Evolutionary conservation across 2,329 filamentous ascomycete genomes (phyloP), one percentile per base, ranked within the genome.

Genomic region (Curvularia sp.): DNA sequence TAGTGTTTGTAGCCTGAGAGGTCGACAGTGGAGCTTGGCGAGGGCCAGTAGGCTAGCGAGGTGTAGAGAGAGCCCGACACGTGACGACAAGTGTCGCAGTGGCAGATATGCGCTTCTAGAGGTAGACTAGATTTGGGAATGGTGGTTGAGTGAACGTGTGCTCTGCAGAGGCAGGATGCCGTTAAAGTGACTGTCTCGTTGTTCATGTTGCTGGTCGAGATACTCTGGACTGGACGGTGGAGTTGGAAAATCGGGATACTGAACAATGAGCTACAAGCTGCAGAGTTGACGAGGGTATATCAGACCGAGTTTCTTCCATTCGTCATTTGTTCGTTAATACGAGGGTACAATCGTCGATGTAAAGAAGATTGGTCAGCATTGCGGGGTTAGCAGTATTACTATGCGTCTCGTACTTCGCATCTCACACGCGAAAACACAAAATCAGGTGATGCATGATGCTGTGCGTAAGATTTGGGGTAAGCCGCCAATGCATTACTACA

Each of bases 71-170:
- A 77, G 21, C 83, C 82, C 0, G 79, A 80, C 2, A 72, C 34
- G 53, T 80, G 81, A 1, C 82, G 78, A 65, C 83, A 85, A 2
- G 82, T 83, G 18, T 70, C 71, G 73, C 83, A 85, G 71, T 85
- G 82, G 64, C 83, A 85, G 54, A 72, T 74, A 5, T 68, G 67
- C 0, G 74, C 79, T 39, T 70, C 56, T 0, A 85, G 71, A 7
- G 82, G 82, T 2, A 84, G 74, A 0, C 66, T 60, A 1, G 77
- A 74, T 15, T 49, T 56, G 1, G 72, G 53, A 1, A 83, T 53
- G 1, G 61, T 23, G 1, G 77, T 53, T 5, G 66, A 76, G 72
- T 82, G 83, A 13, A 56, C 73, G 60, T 82, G 77, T 0, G 69
- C 56, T 53, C 77, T 77, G 76, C 82, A 84, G 10, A 83, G 77